Conservation (phyloP, 2,329 filamentous ascomycete genomes). For the Pseudohalonectria lignicola region DNA sequence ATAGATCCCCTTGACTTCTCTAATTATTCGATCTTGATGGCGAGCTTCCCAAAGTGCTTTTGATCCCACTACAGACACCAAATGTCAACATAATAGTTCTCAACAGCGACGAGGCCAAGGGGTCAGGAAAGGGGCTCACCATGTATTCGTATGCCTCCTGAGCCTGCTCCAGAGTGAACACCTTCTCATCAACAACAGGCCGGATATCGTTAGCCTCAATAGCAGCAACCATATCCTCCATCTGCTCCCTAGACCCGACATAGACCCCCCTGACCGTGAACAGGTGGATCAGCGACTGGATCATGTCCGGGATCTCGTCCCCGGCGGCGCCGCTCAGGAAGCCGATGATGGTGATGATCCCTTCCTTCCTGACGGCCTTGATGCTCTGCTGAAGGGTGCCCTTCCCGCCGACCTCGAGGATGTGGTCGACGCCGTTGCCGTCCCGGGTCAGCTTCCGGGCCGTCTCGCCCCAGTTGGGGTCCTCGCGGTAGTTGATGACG, state of each 20-base stretch:
- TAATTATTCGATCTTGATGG: constrained; percentile 22
- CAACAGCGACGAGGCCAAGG: neutral
- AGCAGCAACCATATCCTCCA: constrained; percentile 29
- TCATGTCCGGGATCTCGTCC: constrained; percentile 30
- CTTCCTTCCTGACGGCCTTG: constrained; percentile 18
- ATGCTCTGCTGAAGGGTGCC: constrained; percentile 33
- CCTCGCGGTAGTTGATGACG: constrained; percentile 44
- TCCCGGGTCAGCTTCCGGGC: constrained; percentile 35
- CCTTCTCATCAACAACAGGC: constrained; percentile 24
- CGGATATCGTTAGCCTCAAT: constrained; percentile 31
- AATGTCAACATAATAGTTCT: neutral
- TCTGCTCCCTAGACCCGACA: constrained; percentile 25
- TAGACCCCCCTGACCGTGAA: constrained; percentile 29
- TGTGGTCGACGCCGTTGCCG: constrained; percentile 35
- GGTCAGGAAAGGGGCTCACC: constrained; percentile 17
- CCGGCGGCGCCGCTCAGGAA: constrained; percentile 29
- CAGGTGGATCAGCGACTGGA: constrained; percentile 31
- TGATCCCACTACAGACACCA: constrained; percentile 25
- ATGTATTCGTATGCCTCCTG: constrained; percentile 41
- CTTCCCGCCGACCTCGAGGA: constrained; percentile 46
- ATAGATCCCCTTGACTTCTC: too few relatives aligned
- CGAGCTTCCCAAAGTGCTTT: constrained; percentile 45
- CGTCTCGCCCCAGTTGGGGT: constrained; percentile 40
- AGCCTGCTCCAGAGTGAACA: constrained; percentile 24
- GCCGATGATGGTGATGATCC: constrained; percentile 25